Percentiles rank a stretch among this genome's conserved stretches.
Conservation (phyloP, 805 yeast species). For the Kodamaea hsintzibuensis region DNA sequence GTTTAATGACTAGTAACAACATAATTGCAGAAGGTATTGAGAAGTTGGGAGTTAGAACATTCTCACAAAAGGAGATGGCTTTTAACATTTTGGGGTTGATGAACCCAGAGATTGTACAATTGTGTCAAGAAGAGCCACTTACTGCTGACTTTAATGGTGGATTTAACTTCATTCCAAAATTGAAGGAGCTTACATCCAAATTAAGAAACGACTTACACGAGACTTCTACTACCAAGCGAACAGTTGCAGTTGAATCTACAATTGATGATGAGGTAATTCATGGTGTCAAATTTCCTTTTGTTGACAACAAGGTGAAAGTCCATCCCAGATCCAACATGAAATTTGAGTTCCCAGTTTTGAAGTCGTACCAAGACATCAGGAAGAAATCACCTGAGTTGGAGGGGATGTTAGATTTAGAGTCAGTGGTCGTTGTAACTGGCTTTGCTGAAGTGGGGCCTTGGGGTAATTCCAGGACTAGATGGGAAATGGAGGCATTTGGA, state of each 20-base stretch:
- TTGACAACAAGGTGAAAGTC: constrained; percentile 72
- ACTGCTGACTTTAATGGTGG: constrained; percentile 99
- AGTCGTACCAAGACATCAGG: constrained; percentile 73
- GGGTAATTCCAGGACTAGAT: constrained; percentile 98
- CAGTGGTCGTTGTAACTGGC: constrained; percentile 94
- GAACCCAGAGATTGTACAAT: constrained; percentile 79
- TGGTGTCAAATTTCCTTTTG: constrained; percentile 86
- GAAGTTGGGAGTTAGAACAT: constrained; percentile 92
- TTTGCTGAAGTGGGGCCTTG: constrained; percentile 99
- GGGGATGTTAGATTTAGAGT: constrained; percentile 89
- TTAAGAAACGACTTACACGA: constrained; percentile 77
- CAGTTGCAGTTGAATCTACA: constrained; percentile 91
- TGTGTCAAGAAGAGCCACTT: constrained; percentile 92
- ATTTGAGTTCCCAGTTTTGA: constrained; percentile 88
- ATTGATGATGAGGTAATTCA: constrained; percentile 82
- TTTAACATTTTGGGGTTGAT: constrained; percentile 93
- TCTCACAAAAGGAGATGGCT: constrained; percentile 99
- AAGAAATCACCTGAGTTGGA: constrained; percentile 70
- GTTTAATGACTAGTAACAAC: constrained; percentile 96
- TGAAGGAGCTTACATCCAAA: constrained; percentile 80
- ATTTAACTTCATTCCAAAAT: constrained; percentile 86
- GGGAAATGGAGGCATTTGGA: constrained; percentile 98
- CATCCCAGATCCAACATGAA: constrained; percentile 95
- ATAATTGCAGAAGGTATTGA: constrained; percentile 98
- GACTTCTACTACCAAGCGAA: constrained; percentile 90